Percentiles rank a stretch among this genome's conserved stretches.
phyloP scores from a whole-genome alignment of 139 green algal genomes.

The Chlamydomonas schloesseri region DNA sequence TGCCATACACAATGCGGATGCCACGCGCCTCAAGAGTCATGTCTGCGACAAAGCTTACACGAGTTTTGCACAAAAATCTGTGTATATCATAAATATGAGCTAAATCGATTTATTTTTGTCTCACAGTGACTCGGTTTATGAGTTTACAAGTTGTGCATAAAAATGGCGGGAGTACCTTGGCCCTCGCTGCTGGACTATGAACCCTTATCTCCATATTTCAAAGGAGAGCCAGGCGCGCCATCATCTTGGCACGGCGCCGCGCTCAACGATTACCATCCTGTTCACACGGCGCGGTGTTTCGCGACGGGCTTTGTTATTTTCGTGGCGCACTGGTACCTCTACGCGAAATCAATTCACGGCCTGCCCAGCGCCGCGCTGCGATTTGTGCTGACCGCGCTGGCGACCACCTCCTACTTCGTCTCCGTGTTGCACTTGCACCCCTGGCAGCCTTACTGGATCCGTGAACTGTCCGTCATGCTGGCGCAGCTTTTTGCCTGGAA shows the following conservation, averaged over 20 bases:
- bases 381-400: no score
- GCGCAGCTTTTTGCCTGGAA: slow-evolving; percentile 22
- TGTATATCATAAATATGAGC: no score
- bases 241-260: not conserved
- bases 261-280: not conserved
- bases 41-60: no score
- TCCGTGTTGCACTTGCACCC: not conserved
- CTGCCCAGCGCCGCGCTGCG: not conserved
- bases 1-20: no score
- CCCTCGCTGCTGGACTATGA: no score
- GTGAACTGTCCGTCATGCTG: slow-evolving; percentile 31
- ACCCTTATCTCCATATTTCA: no score
- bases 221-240: not conserved
- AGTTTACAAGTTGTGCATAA: no score
- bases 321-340: not conserved
- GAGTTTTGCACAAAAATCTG: no score
- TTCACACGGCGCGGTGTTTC: not conserved
- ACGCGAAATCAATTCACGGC: not conserved
- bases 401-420: not conserved
- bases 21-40: no score
- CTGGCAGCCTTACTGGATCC: slow-evolving; percentile 25
- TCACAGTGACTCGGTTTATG: no score
- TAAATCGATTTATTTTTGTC: no score
- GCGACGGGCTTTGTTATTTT: not conserved
- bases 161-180: no score